Base-by-base conservation (phyloP, 441 rosid genomes). In the Croton setiger region DNA sequence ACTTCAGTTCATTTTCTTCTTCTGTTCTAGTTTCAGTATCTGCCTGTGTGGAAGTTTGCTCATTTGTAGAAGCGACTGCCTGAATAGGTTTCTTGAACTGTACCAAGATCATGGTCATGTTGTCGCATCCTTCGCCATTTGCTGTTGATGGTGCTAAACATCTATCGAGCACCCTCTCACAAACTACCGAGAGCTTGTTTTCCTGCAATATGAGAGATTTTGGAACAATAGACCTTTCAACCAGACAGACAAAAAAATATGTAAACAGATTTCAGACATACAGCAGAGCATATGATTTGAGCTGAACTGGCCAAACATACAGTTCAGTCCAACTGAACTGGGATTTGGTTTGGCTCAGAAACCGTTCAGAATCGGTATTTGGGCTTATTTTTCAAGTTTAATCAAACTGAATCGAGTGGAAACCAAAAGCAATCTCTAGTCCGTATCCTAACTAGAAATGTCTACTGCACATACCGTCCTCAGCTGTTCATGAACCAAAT, bases 31-130 rank as follows among this genome's bases (percentile, higher is more conserved):
- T 69, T 68, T 69, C 78, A 8, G 73, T 36, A 39, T 55, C 79
- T 0, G 78, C 78, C 51, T 78, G 74, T 4, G 84, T 67, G 61
- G 83, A 68, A 62, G 84, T 76, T 69, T 84, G 84, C 63, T 72
- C 66, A 14, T 76, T 76, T 3, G 69, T 69, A 18, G 85, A 69
- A 17, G 68, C 36, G n/a, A 61, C 13, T 4, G 76, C n/a, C 33
- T 43, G 63, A 74, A 82, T 56, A n/a, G 92, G 87, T 75, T 90
- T 94, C 88, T 88, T 92, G 81, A 94, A 88, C 77, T 86, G 98
- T 63, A 92, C 96, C 79, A 90, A 74, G 79, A 92, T 90, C 97
- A 94, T 94, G 48, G 98, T 94, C 98, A 94, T 94, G 76, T 94
- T 94, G 79, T 94, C 98, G 52, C 98, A 92, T 70, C 98, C 98